These are phyloP conservation scores for Rubia peregrina DNA, from an alignment of 305 asterid species.

Conservation along the genomic window DNA sequence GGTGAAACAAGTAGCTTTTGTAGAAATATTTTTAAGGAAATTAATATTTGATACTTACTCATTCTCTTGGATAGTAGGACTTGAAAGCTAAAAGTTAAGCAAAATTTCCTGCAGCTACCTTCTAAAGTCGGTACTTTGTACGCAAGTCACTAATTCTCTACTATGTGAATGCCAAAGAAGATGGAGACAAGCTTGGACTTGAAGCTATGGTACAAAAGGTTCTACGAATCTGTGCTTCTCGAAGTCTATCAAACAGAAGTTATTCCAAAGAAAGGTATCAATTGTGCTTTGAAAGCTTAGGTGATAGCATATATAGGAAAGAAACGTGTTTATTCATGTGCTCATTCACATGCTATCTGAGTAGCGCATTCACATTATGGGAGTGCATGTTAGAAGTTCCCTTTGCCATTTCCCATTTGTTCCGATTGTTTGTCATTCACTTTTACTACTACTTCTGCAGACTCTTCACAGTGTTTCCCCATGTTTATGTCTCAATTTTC, in stretches of 20 bases:
- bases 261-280: conserved; percentile 73
- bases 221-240: conserved; percentile 81
- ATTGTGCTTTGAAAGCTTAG: not conserved
- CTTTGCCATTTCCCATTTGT: no score
- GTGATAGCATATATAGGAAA: no score
- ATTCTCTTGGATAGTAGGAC: not conserved
- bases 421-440: no score
- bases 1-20: not conserved
- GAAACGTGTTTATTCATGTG: not conserved
- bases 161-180: conserved; percentile 66
- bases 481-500: no score
- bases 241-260: conserved; percentile 81
- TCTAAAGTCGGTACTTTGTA: not conserved
- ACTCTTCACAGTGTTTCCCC: no score
- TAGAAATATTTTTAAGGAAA: not conserved
- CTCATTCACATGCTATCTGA: not conserved
- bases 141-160: not conserved
- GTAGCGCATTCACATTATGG: not conserved
- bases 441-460: no score
- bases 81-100: not conserved
- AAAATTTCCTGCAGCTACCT: not conserved
- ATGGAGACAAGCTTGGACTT: conserved; percentile 92
- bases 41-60: not conserved
- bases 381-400: no score
- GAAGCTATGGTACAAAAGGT: conserved; percentile 97